Evolutionary conservation across 768 basidiomycete species (phyloP).

Genomic region (Mycena crocata): DNA sequence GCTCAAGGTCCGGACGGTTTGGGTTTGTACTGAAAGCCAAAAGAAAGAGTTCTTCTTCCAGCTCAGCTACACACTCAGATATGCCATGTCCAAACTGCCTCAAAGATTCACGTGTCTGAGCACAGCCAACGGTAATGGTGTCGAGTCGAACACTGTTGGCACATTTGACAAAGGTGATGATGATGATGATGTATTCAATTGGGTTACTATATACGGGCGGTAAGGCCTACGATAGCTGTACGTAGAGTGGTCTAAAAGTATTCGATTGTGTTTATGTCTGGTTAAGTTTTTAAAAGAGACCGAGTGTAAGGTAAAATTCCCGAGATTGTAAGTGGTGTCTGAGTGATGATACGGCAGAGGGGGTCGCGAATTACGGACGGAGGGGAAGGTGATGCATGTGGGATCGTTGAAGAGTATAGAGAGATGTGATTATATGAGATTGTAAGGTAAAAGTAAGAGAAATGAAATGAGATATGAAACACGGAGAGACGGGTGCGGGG

Average conservation of each 20-base stretch:
- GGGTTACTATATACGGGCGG: not conserved
- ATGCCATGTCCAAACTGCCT: not conserved
- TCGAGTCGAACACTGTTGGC: not conserved
- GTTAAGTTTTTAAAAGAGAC: not conserved
- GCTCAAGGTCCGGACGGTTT: no score
- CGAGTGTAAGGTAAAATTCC: not conserved
- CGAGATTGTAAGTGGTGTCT: not conserved
- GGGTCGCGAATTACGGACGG: no score
- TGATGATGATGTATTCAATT: not conserved
- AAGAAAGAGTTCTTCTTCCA: not conserved
- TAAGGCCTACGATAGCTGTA: conserved; percentile 1
- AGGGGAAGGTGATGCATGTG: no score
- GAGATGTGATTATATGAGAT: no score
- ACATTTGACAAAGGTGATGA: not conserved
- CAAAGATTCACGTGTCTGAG: not conserved
- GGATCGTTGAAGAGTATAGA: no score
- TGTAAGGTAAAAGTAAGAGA: not conserved
- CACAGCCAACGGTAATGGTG: not conserved
- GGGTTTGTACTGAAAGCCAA: no score
- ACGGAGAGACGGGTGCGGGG: not conserved
- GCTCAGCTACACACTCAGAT: not conserved
- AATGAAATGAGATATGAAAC: not conserved
- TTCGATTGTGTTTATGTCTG: not conserved
- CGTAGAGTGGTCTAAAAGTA: not conserved
- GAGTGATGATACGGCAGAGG: no score